Base-by-base conservation (phyloP, 495 filamentous ascomycete species). In the Aspergillus leporis region DNA sequence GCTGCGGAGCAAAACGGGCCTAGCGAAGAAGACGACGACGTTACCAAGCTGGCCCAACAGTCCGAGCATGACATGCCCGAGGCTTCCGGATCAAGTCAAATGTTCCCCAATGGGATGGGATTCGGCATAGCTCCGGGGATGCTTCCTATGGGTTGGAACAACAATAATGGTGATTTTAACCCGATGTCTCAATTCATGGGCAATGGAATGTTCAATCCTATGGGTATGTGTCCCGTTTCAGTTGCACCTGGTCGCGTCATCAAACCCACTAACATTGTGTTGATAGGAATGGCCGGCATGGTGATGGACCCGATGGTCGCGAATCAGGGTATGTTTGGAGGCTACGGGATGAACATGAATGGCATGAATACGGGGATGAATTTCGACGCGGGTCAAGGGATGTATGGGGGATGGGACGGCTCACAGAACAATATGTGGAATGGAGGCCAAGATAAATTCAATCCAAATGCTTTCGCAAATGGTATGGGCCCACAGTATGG, bases 301-400 rank as follows among this genome's bases (percentile, higher is more conserved):
- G 78, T 78, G 69, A 92, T 96, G 89, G 90, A 92, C 80, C 90
- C 89, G 65, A 93, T 93, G 89, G 80, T 81, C 77, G 90, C 91
- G 84, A 78, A 77, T 74, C 90, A 94, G 75, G 87, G 84, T 72
- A 93, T 95, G 88, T 90, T 90, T 83, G 87, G 89, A 74, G 90
- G 88, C 58, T 93, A 87, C 77, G 87, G 87, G 79, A 92, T 92
- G 89, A 90, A 88, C 83, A 93, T 93, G 88, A 87, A 87, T 84
- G 88, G 87, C 74, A 92, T 94, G 90, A 87, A 87, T 66, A 87
- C 88, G 85, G 89, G 87, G 76, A 77, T 82, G 79, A 90, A 87
- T 64, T 93, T 85, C 81, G 85, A 87, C 75, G 76, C 77, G 56
- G 82, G 80, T 65, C 82, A 85, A 70, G 77, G 78, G 66, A 81